A percentile compares a stretch with the other conserved stretches of the same genome.
Evolutionary conservation across 2,329 filamentous ascomycete species (phyloP).

Genomic region (Phaeosphaeriaceae sp.): DNA sequence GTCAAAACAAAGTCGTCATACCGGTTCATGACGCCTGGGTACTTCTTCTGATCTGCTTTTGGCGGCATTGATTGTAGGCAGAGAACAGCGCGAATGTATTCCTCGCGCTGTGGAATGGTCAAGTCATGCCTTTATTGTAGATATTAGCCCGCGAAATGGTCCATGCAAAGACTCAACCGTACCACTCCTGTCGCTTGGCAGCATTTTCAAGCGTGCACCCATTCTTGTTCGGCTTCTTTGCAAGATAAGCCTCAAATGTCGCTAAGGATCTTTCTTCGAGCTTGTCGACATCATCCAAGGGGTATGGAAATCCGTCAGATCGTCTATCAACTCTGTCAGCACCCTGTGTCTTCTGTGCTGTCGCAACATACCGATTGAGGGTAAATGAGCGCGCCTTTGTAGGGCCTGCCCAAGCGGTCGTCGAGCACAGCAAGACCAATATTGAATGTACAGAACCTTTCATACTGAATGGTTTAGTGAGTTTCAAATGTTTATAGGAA

Average conservation of each 20-base stretch:
- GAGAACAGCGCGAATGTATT: constrained; percentile 41
- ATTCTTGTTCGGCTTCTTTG: constrained; percentile 23
- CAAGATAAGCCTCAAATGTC: constrained; percentile 31
- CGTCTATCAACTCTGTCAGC: neutral
- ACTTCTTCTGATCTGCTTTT: constrained; percentile 26
- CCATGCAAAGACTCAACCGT: neutral
- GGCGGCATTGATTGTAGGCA: constrained; percentile 33
- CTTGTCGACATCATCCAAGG: constrained; percentile 29
- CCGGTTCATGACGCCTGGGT: constrained; percentile 34
- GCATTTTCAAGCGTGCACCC: constrained; percentile 49
- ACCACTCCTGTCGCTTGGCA: constrained; percentile 49
- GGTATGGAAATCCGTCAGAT: constrained; percentile 29
- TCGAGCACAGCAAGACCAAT: neutral
- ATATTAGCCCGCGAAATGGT: constrained; percentile 2
- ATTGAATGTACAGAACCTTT: neutral
- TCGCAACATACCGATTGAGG: neutral
- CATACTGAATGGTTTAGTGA: neutral
- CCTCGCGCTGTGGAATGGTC: constrained; percentile 21
- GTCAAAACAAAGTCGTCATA: constrained; percentile 44
- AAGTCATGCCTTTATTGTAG: constrained; percentile 21
- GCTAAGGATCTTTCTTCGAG: constrained; percentile 22
- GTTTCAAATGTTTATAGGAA: neutral
- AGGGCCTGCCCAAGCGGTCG: neutral
- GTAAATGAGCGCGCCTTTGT: neutral
- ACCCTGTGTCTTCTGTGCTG: neutral